phyloP scores from a whole-genome alignment of 768 basidiomycete genomes.

The Floccularia luteovirens region DNA sequence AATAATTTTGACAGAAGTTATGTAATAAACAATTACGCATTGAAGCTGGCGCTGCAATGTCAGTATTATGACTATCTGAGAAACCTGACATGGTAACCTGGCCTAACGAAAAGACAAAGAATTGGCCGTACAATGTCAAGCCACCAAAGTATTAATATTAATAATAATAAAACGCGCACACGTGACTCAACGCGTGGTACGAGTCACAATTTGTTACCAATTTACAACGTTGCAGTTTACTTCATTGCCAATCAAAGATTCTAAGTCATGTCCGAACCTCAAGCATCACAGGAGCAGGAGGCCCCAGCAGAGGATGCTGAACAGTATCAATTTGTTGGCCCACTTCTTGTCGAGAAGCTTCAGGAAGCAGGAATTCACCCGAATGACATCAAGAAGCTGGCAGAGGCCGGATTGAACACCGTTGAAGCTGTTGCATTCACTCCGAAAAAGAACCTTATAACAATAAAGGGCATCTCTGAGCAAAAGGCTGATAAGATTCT shows the following conservation, averaged over 20 bases:
- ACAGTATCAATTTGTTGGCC: conserved; percentile 59
- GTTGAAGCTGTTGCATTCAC: conserved; percentile 96
- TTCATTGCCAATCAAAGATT: not conserved
- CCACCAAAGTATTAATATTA: too few relatives aligned
- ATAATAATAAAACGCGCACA: conserved; percentile 19
- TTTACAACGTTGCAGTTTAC: not conserved
- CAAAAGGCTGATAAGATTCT: conserved; percentile 97
- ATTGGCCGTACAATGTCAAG: too few relatives aligned
- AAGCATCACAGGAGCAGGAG: conserved; percentile 31
- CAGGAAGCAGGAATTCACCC: conserved; percentile 85
- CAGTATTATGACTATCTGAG: too few relatives aligned
- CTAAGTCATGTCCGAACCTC: conserved; percentile 47
- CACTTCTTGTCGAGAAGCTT: conserved; percentile 76
- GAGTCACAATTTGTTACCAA: conserved; percentile 11
- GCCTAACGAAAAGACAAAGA: not conserved
- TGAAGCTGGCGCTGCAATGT: too few relatives aligned
- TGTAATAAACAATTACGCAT: too few relatives aligned
- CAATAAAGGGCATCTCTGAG: conserved; percentile 96
- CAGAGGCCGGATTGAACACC: conserved; percentile 87
- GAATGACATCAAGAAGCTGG: conserved; percentile 92
- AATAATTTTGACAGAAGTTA: too few relatives aligned
- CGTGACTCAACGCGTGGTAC: conserved; percentile 19
- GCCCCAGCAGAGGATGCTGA: conserved; percentile 41
- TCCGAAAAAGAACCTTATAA: conserved; percentile 84
- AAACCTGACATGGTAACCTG: too few relatives aligned